Evolutionary conservation across 345 rosid species (phyloP).

Genomic region (Murraya paniculata): DNA sequence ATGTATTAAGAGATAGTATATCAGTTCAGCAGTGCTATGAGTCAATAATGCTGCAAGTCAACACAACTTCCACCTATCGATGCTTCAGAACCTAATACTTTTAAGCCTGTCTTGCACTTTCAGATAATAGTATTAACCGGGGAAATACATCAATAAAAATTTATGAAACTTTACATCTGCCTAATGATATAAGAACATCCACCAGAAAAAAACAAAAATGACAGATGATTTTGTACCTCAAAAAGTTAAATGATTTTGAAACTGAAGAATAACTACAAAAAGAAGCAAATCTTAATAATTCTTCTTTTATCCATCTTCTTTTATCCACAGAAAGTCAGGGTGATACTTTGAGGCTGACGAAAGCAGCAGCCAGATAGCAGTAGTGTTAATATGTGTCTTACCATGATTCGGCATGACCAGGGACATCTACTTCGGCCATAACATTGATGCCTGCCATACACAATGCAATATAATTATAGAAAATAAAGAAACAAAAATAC

Average conservation of each 20-base stretch:
- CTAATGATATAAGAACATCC: not conserved
- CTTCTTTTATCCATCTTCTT: not conserved
- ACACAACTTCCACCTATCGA: not conserved
- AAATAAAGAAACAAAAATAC: not conserved
- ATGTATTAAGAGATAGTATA: not conserved
- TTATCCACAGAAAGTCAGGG: not conserved
- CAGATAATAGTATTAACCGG: not conserved
- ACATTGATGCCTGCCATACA: slow-evolving; percentile 74
- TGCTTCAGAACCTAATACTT: not conserved
- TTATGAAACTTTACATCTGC: not conserved
- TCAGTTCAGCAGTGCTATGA: not conserved
- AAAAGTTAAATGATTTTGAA: not conserved
- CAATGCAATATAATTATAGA: slow-evolving; percentile 7
- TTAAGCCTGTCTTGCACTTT: not conserved
- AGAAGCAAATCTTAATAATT: not conserved
- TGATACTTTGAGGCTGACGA: not conserved
- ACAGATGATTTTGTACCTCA: not conserved
- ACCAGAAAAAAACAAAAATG: not conserved
- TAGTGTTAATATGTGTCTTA: slow-evolving; percentile 24
- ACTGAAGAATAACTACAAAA: not conserved
- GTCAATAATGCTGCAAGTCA: not conserved
- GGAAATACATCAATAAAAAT: not conserved
- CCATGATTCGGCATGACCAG: slow-evolving; percentile 99
- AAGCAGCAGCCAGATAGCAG: not conserved
- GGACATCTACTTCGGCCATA: slow-evolving; percentile 95